Conservation (phyloP, 2,329 filamentous ascomycete genomes). For the Colletotrichum filicis region DNA sequence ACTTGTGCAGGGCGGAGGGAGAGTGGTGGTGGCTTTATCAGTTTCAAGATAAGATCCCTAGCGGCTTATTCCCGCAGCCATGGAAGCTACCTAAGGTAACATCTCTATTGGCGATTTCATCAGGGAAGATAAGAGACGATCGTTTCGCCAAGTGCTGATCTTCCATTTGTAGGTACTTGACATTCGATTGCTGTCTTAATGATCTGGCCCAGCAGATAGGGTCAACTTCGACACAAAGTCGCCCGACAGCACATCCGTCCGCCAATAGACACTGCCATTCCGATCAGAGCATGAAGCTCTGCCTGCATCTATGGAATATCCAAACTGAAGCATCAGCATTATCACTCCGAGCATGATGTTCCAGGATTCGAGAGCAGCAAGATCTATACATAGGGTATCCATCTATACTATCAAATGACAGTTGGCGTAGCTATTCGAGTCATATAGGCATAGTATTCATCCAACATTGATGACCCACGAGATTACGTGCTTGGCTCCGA, state of each 20-base stretch:
- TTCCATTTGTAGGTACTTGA: neutral
- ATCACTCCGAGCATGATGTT: neutral
- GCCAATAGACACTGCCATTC: neutral
- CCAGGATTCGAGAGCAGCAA: neutral
- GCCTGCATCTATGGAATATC: neutral
- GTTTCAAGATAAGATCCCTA: neutral
- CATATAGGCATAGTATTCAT: neutral
- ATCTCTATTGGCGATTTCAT: neutral
- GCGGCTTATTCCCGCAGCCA: neutral
- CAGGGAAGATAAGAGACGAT: neutral
- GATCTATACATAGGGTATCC: neutral
- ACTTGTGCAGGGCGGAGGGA: neutral
- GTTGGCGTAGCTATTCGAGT: neutral
- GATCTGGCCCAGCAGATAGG: neutral
- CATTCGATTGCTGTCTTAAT: neutral
- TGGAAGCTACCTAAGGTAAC: neutral
- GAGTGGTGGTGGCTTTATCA: neutral
- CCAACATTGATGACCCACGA: neutral
- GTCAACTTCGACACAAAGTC: neutral
- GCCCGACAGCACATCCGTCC: no score
- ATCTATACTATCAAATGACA: neutral
- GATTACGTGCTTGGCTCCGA: neutral
- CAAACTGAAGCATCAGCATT: neutral
- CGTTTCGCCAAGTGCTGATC: neutral
- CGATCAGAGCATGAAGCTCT: neutral